A percentile compares a stretch with the other conserved stretches of the same genome.
These are phyloP conservation scores for Penicillium occitanis DNA, from an alignment of 2,329 filamentous ascomycete species.

Conservation along the genomic window DNA sequence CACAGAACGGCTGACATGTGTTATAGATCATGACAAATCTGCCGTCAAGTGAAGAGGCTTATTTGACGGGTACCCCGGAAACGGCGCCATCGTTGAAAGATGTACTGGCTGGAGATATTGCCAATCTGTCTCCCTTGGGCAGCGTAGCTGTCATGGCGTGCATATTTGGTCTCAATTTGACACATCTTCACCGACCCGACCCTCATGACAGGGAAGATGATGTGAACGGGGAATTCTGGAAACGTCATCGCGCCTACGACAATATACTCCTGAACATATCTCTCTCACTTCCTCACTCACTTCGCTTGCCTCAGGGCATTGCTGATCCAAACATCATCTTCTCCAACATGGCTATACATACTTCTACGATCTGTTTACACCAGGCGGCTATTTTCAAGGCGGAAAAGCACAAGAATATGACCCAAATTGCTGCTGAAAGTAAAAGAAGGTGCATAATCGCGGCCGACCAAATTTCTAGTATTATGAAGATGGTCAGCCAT, in stretches of 20 bases:
- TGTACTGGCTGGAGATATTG: slow-evolving; percentile 60
- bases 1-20: slow-evolving; percentile 22
- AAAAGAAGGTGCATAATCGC: slow-evolving; percentile 91
- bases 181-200: slow-evolving; percentile 85
- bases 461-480: slow-evolving; percentile 87
- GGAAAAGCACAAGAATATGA: slow-evolving; percentile 78
- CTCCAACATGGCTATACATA: slow-evolving; percentile 95
- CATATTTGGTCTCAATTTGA: slow-evolving; percentile 85
- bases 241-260: slow-evolving; percentile 83
- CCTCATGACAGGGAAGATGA: slow-evolving; percentile 79
- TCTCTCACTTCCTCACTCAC: slow-evolving; percentile 73
- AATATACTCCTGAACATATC: slow-evolving; percentile 86
- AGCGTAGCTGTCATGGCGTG: slow-evolving; percentile 82
- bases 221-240: slow-evolving; percentile 94
- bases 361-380: slow-evolving; percentile 94
- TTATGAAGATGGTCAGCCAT: slow-evolving; percentile 94
- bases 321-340: slow-evolving; percentile 83
- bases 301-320: slow-evolving; percentile 76
- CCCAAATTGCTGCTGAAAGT: slow-evolving; percentile 79
- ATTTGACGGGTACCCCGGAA: slow-evolving; percentile 68
- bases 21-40: slow-evolving; percentile 74
- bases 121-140: slow-evolving; percentile 73
- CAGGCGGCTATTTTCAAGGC: slow-evolving; percentile 98
- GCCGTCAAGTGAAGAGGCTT: slow-evolving; percentile 81
- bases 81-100: slow-evolving; percentile 64